These are phyloP conservation scores for Exophiala calicioides DNA, from an alignment of 2,329 filamentous ascomycete genomes.

Conservation along the genomic window DNA sequence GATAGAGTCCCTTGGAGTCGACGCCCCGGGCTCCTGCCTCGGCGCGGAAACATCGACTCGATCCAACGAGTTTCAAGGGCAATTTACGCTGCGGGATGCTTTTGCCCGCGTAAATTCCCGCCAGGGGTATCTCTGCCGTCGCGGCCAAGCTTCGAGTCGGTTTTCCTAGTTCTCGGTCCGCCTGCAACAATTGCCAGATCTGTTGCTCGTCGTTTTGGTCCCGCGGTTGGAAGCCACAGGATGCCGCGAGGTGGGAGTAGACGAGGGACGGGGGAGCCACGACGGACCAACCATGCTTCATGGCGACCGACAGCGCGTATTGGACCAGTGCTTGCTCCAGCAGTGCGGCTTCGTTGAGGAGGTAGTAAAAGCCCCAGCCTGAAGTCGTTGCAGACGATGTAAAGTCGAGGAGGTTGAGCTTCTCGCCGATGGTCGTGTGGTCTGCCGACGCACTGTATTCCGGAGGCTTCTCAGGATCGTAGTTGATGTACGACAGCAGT, in stretches of 20 bases:
- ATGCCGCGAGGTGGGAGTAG: conserved; percentile 84
- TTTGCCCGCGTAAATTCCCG: conserved; percentile 79
- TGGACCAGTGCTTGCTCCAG: conserved; percentile 93
- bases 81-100: conserved; percentile 66
- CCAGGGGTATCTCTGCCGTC: conserved; percentile 92
- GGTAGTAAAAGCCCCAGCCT: conserved; percentile 98
- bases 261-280: conserved; percentile 87
- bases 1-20: conserved; percentile 91
- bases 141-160: conserved; percentile 77
- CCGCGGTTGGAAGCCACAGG: conserved; percentile 91
- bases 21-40: conserved; percentile 88
- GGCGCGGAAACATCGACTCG: conserved; percentile 90
- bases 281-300: conserved; percentile 72
- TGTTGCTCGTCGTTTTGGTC: conserved; percentile 91
- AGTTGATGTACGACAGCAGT: conserved; percentile 73
- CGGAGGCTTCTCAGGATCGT: conserved; percentile 53
- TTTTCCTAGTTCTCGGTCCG: conserved; percentile 61
- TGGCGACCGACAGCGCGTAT: conserved; percentile 75
- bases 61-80: conserved; percentile 77
- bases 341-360: conserved; percentile 85
- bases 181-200: conserved; percentile 76
- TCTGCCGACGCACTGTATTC: conserved; percentile 52
- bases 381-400: conserved; percentile 74
- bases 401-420: conserved; percentile 91
- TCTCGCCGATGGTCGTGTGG: conserved; percentile 81